phyloP scores from a whole-genome alignment of 768 basidiomycete genomes.

The Mrakia frigida region DNA sequence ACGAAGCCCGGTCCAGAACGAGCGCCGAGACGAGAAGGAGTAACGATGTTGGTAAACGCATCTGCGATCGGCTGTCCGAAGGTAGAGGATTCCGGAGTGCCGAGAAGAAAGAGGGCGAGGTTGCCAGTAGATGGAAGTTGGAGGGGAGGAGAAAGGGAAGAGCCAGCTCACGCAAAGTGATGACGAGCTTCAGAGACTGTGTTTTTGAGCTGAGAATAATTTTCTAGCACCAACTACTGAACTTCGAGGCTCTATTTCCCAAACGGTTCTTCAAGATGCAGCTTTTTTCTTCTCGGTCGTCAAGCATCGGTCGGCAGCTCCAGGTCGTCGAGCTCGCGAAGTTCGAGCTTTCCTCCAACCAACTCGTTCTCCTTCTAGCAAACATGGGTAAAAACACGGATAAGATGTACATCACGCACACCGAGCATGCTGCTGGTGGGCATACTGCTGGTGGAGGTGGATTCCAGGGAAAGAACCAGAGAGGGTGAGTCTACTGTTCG shows the following conservation, averaged over 20 bases:
- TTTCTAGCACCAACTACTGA: too few relatives aligned
- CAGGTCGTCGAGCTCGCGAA: background rate
- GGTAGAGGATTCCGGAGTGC: background rate
- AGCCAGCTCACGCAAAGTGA: background rate
- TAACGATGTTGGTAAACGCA: background rate
- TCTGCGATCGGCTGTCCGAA: background rate
- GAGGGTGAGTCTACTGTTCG: background rate
- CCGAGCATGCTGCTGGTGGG: background rate
- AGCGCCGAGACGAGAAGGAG: background rate
- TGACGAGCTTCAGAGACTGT: too few relatives aligned
- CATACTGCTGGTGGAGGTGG: background rate
- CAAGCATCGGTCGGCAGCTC: background rate
- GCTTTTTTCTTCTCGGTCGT: background rate
- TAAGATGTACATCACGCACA: conserved; percentile 40
- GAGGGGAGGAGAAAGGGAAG: background rate
- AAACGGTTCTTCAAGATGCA: background rate
- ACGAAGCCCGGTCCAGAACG: background rate
- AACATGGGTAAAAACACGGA: conserved; percentile 6
- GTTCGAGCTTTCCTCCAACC: background rate
- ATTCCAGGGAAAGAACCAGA: conserved; percentile 4
- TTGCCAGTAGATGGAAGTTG: background rate
- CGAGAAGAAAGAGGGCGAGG: conserved; percentile 22
- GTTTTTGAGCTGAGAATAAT: too few relatives aligned
- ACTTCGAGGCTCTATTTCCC: too few relatives aligned
- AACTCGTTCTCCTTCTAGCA: too few relatives aligned